These are phyloP conservation scores for Aquilaria malaccensis DNA, from an alignment of 345 rosid species.

Conservation along the genomic window DNA sequence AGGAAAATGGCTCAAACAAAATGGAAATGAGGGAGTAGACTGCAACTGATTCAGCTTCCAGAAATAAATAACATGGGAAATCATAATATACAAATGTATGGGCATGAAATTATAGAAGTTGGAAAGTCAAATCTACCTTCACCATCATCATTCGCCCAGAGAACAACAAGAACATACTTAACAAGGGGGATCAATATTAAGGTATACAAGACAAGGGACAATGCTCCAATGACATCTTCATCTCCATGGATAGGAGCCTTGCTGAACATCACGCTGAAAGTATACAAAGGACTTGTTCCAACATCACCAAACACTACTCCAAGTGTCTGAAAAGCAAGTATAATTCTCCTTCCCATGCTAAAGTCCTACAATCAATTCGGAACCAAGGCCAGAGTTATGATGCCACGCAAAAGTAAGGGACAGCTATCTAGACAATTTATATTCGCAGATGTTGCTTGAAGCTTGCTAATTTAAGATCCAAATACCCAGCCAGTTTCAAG, in stretches of 20 bases:
- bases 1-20: neutral
- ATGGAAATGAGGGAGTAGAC: no score
- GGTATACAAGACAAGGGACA: conserved; percentile 83
- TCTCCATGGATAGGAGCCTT: conserved; percentile 73
- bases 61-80: neutral
- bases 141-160: conserved; percentile 98
- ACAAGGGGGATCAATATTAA: conserved; percentile 82
- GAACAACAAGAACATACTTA: conserved; percentile 92
- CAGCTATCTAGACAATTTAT: neutral
- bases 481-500: no score
- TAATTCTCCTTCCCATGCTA: conserved; percentile 63
- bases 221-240: conserved; percentile 93
- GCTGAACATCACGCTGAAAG: conserved; percentile 89
- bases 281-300: conserved; percentile 95
- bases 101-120: neutral
- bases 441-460: conserved; percentile 1
- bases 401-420: conserved; percentile 8
- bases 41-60: no score
- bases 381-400: neutral
- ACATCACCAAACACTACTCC: conserved; percentile 99
- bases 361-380: conserved; percentile 50
- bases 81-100: neutral
- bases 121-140: conserved; percentile 55
- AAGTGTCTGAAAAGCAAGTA: conserved; percentile 87
- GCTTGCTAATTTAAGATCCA: no score